Conservation (phyloP, 1,139 yeast species). For the Suhomyces bribrorum region DNA sequence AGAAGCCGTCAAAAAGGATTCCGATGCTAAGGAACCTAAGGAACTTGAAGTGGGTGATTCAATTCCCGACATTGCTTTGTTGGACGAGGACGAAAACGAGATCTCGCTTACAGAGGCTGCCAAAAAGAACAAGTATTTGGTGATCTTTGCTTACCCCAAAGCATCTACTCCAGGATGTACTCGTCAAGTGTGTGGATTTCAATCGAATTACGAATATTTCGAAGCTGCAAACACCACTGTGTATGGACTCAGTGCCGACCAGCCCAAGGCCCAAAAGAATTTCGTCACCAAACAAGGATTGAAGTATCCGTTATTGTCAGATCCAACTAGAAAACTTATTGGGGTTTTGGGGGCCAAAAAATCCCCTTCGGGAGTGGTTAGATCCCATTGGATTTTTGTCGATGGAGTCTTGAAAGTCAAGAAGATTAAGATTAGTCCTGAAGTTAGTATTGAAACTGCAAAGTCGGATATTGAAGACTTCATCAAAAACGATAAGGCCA, state of each 20-base stretch:
- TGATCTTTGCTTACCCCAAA: conserved; percentile 81
- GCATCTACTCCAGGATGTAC: conserved; percentile 97
- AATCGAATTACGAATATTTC: conserved; percentile 62
- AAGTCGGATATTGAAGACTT: conserved; percentile 51
- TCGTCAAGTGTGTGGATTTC: conserved; percentile 87
- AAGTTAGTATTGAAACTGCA: conserved; percentile 66
- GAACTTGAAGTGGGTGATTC: conserved; percentile 62
- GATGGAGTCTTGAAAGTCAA: conserved; percentile 71
- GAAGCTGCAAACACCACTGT: conserved; percentile 52
- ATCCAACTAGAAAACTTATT: conserved; percentile 69
- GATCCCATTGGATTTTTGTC: conserved; percentile 88
- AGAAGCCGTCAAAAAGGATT: conserved; percentile 11
- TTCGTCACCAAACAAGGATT: conserved; percentile 73
- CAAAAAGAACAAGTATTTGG: conserved; percentile 48
- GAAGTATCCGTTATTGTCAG: conserved; percentile 74
- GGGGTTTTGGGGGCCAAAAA: conserved; percentile 82
- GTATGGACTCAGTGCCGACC: conserved; percentile 73
- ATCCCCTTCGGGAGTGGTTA: conserved; percentile 69
- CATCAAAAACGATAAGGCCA: conserved; percentile 12
- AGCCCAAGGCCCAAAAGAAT: conserved; percentile 70
- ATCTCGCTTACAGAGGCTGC: conserved; percentile 54
- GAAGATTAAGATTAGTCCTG: conserved; percentile 76
- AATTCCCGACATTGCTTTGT: conserved; percentile 64
- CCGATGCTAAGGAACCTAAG: conserved; percentile 2
- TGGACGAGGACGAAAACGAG: conserved; percentile 67